A percentile compares a stretch with the other conserved stretches of the same genome.
Conservation (phyloP, 2,329 filamentous ascomycete species). For the Leptographium flavum region DNA sequence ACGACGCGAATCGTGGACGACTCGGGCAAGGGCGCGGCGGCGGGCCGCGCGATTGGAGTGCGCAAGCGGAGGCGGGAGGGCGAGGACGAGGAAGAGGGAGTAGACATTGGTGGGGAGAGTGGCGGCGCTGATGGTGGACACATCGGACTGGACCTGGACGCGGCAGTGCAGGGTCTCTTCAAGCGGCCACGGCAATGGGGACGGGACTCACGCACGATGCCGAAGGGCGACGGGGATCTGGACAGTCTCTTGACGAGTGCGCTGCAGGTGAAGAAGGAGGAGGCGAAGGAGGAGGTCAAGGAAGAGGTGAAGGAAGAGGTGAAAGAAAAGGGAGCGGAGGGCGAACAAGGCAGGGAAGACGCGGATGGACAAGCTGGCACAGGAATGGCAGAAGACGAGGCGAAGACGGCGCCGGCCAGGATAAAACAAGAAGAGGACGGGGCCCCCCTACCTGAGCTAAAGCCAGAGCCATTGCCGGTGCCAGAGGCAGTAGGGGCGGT, state of each 20-base stretch:
- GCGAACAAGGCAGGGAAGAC: neutral
- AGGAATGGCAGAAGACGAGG: neutral
- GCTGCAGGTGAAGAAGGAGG: conserved; percentile 17
- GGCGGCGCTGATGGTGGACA: conserved; percentile 38
- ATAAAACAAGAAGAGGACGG: conserved; percentile 2
- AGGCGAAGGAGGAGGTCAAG: conserved; percentile 14
- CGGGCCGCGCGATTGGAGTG: conserved; percentile 5
- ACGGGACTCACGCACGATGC: conserved; percentile 33
- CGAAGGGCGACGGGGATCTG: conserved; percentile 27
- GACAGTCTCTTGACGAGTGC: conserved; percentile 41
- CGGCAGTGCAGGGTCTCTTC: conserved; percentile 42
- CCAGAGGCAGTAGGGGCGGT: conserved; percentile 22
- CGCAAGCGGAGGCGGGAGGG: conserved; percentile 18
- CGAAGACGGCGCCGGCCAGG: neutral
- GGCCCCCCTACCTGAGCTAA: neutral
- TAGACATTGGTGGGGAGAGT: conserved; percentile 13
- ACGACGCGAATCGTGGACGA: conserved; percentile 45
- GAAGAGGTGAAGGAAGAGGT: conserved; percentile 17
- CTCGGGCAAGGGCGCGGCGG: conserved; percentile 13
- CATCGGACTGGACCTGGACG: conserved; percentile 18
- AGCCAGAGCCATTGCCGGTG: neutral
- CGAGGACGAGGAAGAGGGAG: conserved; percentile 31
- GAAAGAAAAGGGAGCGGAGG: conserved; percentile 11
- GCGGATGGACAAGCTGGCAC: neutral
- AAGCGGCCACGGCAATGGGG: conserved; percentile 45